phyloP scores from a whole-genome alignment of 2,329 filamentous ascomycete genomes.

The Lecanicillium sp. region DNA sequence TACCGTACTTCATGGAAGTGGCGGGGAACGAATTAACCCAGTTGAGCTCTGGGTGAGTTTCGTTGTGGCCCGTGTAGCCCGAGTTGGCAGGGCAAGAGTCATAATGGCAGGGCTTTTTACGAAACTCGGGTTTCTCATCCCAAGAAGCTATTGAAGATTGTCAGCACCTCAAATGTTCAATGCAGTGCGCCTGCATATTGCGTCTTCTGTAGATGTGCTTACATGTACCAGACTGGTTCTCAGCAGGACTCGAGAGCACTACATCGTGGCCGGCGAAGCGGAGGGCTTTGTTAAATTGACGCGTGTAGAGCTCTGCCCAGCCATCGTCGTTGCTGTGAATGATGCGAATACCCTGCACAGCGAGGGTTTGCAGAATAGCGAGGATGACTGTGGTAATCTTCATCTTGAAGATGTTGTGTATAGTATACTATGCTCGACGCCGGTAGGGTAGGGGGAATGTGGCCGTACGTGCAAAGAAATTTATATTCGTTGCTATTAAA shows the following conservation, averaged over 20 bases:
- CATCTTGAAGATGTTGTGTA: too few species aligned
- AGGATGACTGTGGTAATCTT: conserved; percentile 1
- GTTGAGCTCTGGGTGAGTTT: conserved; percentile 52
- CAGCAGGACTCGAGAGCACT: conserved; percentile 59
- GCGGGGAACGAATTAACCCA: conserved; percentile 68
- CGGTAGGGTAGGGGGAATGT: too few species aligned
- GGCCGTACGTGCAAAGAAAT: too few species aligned
- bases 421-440: too few species aligned
- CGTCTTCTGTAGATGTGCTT: too few species aligned
- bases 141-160: conserved; percentile 40
- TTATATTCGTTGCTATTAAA: too few species aligned
- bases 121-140: conserved; percentile 38
- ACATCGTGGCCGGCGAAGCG: conserved; percentile 51
- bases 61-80: conserved; percentile 51
- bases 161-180: not conserved
- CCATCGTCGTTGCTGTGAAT: conserved; percentile 67
- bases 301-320: conserved; percentile 64
- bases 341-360: conserved; percentile 41
- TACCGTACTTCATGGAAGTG: conserved; percentile 57
- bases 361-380: conserved; percentile 17
- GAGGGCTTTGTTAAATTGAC: conserved; percentile 52
- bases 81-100: conserved; percentile 53
- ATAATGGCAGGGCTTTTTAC: conserved; percentile 51
- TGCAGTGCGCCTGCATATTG: not conserved
- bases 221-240: conserved; percentile 60